Conservation (phyloP, 148 eudicot genomes). For the Cornus suecica region DNA sequence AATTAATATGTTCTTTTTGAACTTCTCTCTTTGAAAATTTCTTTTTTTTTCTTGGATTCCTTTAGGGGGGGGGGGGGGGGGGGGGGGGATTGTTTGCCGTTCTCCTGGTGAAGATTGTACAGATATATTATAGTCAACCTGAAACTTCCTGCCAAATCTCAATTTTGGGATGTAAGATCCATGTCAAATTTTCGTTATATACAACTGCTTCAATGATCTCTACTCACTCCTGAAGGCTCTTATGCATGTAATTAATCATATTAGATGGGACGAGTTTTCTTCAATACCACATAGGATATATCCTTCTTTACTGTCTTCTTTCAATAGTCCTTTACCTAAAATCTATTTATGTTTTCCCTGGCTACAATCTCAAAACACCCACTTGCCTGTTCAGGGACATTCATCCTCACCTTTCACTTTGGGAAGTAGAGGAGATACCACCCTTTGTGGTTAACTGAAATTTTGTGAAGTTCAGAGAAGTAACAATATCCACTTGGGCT, state of each 20-base stretch:
- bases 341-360: too few species aligned
- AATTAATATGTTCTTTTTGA: not conserved
- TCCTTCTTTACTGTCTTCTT: not conserved
- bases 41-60: not conserved
- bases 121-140: not conserved
- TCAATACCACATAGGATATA: not conserved
- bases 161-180: not conserved
- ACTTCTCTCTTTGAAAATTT: not conserved
- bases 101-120: not conserved
- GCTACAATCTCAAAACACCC: too few species aligned
- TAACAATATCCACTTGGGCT: not conserved
- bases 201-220: not conserved
- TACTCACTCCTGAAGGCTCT: not conserved
- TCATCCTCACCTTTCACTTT: too few species aligned
- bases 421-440: too few species aligned
- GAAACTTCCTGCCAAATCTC: not conserved
- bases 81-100: not conserved
- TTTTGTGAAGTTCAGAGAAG: too few species aligned
- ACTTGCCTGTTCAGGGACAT: too few species aligned
- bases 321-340: not conserved
- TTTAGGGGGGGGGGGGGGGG: not conserved
- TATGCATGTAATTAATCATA: not conserved
- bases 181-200: not conserved
- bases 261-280: not conserved
- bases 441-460: too few species aligned